Evolutionary conservation across 495 filamentous ascomycete genomes (phyloP), one percentile per base, ranked within the genome.

Genomic region (Talaromyces wortmannii): DNA sequence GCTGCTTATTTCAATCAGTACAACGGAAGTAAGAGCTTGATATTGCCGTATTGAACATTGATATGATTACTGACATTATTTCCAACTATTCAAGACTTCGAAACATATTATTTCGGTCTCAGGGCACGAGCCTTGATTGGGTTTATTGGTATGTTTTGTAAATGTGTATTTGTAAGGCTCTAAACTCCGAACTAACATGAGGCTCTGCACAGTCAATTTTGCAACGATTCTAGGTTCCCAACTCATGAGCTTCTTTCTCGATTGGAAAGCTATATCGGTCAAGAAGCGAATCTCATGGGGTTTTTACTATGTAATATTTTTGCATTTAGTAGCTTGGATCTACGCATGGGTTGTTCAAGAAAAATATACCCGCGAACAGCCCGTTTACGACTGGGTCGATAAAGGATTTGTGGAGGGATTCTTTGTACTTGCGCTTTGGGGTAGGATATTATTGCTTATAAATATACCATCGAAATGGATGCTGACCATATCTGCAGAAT

Each of bases 271-370:
- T 0, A 32, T 77, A 0, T 23, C 68, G 0, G 66, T 71, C 32
- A 73, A 72, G 55, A 67, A 62, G 31, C 69, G 76, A 33, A 61
- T 78, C 33, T 66, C 52, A 6, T 70, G 48, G 32, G 74, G 75
- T 7, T 78, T 67, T 45, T 76, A 63, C 53, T 77, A 68, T 32
- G 71, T 74, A 10, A 57, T 76, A n/a, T 33, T 67, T n/a, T 29
- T 70, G 16, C 74, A 77, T 54, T 56, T 76, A 13, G 51, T 71
- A 6, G 63, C 74, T 7, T 79, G 76, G 76, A 60, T 72, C 13
- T 78, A 77, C 50, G 70, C 59, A 16, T 77, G 74, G 75, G 76
- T 79, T 1, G 57, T 78, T n/a, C 74, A 78, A 60, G 70, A 75
- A 56, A 65, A 74, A 33, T 79, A 71, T 58, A 76, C 72, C 8